These are phyloP conservation scores for Triticum timopheevii DNA, from an alignment of 176 grass and related monocot genomes.

Conservation along the genomic window DNA sequence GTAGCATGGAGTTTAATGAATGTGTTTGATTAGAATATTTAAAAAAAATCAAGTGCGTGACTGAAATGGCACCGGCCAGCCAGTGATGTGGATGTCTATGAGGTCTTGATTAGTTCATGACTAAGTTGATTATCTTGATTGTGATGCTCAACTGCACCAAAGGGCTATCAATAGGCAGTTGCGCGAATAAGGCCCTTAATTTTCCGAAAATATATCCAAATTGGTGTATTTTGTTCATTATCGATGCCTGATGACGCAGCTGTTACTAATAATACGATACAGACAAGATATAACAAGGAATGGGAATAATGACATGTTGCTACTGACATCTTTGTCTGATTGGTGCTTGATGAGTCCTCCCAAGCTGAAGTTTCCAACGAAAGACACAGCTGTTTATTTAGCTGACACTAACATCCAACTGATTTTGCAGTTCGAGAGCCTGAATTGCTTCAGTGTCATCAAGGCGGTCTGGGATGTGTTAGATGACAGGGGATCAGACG, in stretches of 20 bases:
- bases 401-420: neutral
- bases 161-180: neutral
- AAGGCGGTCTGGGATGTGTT: no score
- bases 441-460: conserved; percentile 54
- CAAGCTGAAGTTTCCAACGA: neutral
- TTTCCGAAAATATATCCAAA: neutral
- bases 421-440: conserved; percentile 72
- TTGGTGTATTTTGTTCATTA: neutral
- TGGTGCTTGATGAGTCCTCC: neutral
- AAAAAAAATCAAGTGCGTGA: no score
- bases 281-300: neutral
- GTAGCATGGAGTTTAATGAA: neutral
- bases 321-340: neutral
- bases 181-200: neutral
- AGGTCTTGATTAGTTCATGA: neutral
- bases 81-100: neutral
- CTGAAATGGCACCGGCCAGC: neutral
- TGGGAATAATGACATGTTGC: neutral
- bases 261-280: neutral
- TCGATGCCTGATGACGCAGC: neutral
- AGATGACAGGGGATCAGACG: no score
- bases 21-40: neutral
- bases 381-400: neutral
- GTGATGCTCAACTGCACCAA: neutral
- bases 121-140: conserved; percentile 11